Evolutionary conservation across 225 moss, liverwort and hornwort species (phyloP).

Genomic region (Rhytidiadelphus loreus): DNA sequence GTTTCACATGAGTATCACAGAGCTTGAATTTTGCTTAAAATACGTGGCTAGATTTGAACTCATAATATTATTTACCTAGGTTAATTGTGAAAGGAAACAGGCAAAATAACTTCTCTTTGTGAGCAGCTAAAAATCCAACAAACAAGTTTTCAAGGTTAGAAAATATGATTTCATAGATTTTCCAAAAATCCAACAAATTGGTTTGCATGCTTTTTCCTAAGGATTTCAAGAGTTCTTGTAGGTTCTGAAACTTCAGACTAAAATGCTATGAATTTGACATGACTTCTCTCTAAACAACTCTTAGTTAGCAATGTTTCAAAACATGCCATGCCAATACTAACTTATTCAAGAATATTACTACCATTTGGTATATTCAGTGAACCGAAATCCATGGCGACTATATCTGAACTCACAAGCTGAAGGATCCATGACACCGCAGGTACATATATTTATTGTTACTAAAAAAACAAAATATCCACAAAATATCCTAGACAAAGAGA

Average conservation of each 20-base stretch:
- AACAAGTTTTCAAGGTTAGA: background rate
- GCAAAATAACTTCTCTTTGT: background rate
- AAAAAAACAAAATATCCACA: background rate
- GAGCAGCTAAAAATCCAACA: background rate
- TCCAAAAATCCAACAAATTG: background rate
- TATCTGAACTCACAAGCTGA: background rate
- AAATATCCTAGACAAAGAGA: background rate
- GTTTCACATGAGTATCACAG: background rate
- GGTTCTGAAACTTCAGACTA: background rate
- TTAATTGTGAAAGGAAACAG: background rate
- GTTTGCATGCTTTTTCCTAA: background rate
- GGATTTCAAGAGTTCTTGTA: background rate
- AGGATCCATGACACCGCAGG: background rate
- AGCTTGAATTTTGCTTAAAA: background rate
- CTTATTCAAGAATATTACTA: background rate
- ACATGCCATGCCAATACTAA: no score
- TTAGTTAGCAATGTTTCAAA: background rate
- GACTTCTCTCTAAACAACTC: no score
- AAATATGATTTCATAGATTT: background rate
- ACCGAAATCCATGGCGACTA: background rate
- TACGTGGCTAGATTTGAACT: background rate
- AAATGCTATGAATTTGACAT: background rate
- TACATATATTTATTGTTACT: background rate
- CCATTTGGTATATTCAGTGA: background rate
- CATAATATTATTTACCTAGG: background rate